A percentile compares a stretch with the other conserved stretches of the same genome.
These are phyloP conservation scores for Oryza glumipatula DNA, from an alignment of 176 grass and related monocot species.

Conservation along the genomic window DNA sequence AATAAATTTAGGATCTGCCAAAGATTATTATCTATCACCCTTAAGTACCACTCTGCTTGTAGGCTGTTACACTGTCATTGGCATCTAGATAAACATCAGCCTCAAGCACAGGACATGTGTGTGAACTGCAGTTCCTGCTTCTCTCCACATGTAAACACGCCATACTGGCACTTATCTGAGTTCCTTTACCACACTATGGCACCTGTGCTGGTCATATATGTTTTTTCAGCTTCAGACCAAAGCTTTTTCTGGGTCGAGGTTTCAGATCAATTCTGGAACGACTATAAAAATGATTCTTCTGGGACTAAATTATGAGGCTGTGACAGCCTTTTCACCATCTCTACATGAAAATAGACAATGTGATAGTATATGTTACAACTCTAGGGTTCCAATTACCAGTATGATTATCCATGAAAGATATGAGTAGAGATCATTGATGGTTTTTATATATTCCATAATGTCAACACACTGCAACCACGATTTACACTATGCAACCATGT, in stretches of 20 bases:
- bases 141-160: neutral
- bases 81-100: conserved; percentile 21
- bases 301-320: neutral
- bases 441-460: conserved; percentile 9
- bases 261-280: conserved; percentile 2
- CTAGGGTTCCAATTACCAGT: neutral
- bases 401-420: conserved; percentile 7
- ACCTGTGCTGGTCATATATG: neutral
- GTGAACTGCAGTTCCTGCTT: neutral
- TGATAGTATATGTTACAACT: neutral
- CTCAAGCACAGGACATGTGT: conserved; percentile 30
- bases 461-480: neutral
- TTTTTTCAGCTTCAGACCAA: too few species aligned
- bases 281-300: conserved; percentile 7
- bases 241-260: neutral
- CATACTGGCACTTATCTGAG: conserved; percentile 1
- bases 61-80: neutral
- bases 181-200: neutral
- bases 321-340: neutral
- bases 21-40: conserved; percentile 20
- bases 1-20: conserved; percentile 23
- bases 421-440: neutral
- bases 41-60: neutral
- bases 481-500: neutral
- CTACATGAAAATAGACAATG: neutral